phyloP scores from a whole-genome alignment of 306 rosid species.

The Sicyos edulis region DNA sequence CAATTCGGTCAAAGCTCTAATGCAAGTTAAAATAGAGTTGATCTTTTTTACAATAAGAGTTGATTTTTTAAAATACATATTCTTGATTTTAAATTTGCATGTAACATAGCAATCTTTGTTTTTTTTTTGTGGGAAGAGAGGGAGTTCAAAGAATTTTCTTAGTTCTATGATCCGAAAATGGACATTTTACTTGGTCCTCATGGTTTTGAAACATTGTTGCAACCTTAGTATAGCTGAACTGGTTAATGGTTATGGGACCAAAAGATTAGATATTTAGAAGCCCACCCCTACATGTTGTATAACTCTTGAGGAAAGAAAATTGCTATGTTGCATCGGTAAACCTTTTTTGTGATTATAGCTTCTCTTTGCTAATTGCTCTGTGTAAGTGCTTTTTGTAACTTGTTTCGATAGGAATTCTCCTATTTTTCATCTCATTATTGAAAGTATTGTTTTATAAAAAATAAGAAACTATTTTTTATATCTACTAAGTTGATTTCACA shows the following conservation, averaged over 20 bases:
- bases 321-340: neutral
- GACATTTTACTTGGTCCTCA: neutral
- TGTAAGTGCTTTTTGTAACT: too few relatives aligned
- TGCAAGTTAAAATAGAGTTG: too few relatives aligned
- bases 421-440: too few relatives aligned
- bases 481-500: neutral
- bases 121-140: too few relatives aligned
- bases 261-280: neutral
- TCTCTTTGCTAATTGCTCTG: too few relatives aligned
- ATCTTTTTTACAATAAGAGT: neutral
- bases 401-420: too few relatives aligned
- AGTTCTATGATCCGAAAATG: neutral
- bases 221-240: neutral
- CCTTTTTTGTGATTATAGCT: too few relatives aligned
- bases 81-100: neutral
- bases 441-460: too few relatives aligned
- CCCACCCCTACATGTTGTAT: neutral
- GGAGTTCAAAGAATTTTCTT: neutral
- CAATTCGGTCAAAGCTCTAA: neutral
- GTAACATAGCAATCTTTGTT: neutral
- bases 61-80: neutral
- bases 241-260: too few relatives aligned
- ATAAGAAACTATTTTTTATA: too few relatives aligned
- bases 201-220: neutral
- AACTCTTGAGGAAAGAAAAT: neutral